phyloP scores from a whole-genome alignment of 495 filamentous ascomycete species.

The Durotheca rogersii region DNA sequence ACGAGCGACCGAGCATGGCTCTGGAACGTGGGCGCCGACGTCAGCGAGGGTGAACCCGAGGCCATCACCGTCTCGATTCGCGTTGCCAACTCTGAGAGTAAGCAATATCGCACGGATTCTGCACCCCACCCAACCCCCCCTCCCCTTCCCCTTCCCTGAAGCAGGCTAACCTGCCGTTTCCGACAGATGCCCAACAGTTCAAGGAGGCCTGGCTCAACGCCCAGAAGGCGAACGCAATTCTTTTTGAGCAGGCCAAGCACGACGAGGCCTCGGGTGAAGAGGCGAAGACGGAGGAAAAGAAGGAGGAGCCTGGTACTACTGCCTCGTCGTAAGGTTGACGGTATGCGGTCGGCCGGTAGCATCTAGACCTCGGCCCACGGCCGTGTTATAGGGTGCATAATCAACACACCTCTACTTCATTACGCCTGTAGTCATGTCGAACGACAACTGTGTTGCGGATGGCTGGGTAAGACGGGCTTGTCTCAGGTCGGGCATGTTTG shows the following conservation, averaged over 20 bases:
- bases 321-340: constrained; percentile 28
- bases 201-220: constrained; percentile 98
- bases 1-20: constrained; percentile 98
- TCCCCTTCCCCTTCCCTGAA: neutral
- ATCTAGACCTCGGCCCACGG: neutral
- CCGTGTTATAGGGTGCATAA: constrained; percentile 2
- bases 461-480: constrained; percentile 19
- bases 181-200: constrained; percentile 93
- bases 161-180: constrained; percentile 25
- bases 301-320: constrained; percentile 27
- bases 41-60: constrained; percentile 97
- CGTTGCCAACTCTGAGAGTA: constrained; percentile 97
- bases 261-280: constrained; percentile 29
- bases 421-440: constrained; percentile 4
- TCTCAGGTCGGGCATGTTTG: constrained; percentile 5
- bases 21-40: constrained; percentile 97
- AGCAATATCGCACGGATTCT: no score
- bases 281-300: constrained; percentile 30
- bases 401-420: constrained; percentile 2
- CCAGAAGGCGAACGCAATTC: constrained; percentile 90
- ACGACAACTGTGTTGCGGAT: constrained; percentile 6
- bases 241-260: constrained; percentile 59
- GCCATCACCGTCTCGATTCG: constrained; percentile 94
- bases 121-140: no score
- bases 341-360: neutral